These are phyloP conservation scores for Crucihimalaya himalaica DNA, from an alignment of 345 rosid genomes.

Conservation along the genomic window DNA sequence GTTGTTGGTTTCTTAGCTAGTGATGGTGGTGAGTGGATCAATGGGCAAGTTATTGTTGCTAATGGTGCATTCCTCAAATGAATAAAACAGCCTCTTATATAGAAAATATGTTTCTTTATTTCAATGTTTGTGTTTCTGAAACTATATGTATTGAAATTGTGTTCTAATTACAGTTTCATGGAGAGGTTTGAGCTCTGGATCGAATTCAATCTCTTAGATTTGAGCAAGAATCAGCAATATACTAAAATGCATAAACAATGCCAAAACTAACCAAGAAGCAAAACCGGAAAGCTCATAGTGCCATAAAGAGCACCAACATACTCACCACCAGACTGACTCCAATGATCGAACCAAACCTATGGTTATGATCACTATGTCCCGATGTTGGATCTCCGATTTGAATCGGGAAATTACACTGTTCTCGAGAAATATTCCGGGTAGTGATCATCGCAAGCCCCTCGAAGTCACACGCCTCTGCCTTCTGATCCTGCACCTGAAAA, in stretches of 20 bases:
- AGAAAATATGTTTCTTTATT: not conserved
- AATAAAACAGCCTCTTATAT: not conserved
- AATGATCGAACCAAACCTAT: not conserved
- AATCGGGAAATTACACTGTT: conserved; percentile 62
- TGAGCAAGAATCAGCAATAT: conserved; percentile 18
- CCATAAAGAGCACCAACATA: conserved; percentile 20
- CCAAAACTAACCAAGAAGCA: not conserved
- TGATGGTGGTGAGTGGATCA: conserved; percentile 58
- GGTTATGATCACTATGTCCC: conserved; percentile 9
- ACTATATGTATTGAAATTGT: not conserved
- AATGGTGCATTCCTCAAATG: conserved; percentile 51
- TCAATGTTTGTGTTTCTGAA: not conserved
- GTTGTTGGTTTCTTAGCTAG: conserved; percentile 56
- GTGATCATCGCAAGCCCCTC: conserved; percentile 57
- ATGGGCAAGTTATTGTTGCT: conserved; percentile 51
- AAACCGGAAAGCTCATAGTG: conserved; percentile 14
- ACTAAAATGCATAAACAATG: conserved; percentile 4
- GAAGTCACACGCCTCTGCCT: conserved; percentile 63
- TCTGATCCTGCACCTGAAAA: conserved; percentile 66
- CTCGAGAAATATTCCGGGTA: conserved; percentile 61
- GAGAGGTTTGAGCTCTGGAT: not conserved
- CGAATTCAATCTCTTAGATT: not conserved
- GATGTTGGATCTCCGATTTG: conserved; percentile 52
- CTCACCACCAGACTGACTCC: not conserved
- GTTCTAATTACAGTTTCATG: not conserved